A percentile compares a stretch with the other conserved stretches of the same genome.
Evolutionary conservation across 2,329 filamentous ascomycete species (phyloP).

Genomic region (Aspergillus neoniger): DNA sequence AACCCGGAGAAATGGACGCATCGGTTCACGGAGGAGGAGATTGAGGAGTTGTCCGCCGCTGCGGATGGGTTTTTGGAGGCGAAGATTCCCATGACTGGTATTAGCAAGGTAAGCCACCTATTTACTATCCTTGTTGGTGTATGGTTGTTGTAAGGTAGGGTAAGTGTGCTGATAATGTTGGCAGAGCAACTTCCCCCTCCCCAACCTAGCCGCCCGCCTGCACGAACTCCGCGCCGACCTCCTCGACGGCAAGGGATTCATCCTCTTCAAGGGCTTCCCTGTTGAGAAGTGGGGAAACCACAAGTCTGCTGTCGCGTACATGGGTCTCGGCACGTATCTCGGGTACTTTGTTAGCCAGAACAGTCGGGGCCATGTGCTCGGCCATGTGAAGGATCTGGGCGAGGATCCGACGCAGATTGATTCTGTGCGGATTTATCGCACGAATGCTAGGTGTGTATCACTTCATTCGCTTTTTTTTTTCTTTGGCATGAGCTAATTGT

Average conservation of each 20-base stretch:
- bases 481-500: background rate
- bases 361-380: slow-evolving; percentile 78
- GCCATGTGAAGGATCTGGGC: slow-evolving; percentile 85
- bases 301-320: slow-evolving; percentile 86
- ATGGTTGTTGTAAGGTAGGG: too few relatives aligned
- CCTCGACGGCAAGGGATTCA: slow-evolving; percentile 85
- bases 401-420: slow-evolving; percentile 80
- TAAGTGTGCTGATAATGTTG: background rate
- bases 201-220: slow-evolving; percentile 57
- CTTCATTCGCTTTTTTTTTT: background rate
- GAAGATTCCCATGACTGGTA: slow-evolving; percentile 69
- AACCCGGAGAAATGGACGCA: slow-evolving; percentile 73
- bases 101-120: slow-evolving; percentile 55
- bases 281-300: slow-evolving; percentile 72
- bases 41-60: slow-evolving; percentile 65
- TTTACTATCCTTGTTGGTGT: background rate
- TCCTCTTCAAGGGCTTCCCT: slow-evolving; percentile 84
- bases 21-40: slow-evolving; percentile 65
- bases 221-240: slow-evolving; percentile 62
- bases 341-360: slow-evolving; percentile 90
- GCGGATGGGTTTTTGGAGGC: slow-evolving; percentile 69
- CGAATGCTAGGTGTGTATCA: slow-evolving; percentile 63
- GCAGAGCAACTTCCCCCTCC: slow-evolving; percentile 62
- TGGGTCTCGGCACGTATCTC: slow-evolving; percentile 81
- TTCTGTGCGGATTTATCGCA: slow-evolving; percentile 86